Evolutionary conservation across 2,329 filamentous ascomycete genomes (phyloP).

Genomic region (Colletotrichum gloeosporioides): DNA sequence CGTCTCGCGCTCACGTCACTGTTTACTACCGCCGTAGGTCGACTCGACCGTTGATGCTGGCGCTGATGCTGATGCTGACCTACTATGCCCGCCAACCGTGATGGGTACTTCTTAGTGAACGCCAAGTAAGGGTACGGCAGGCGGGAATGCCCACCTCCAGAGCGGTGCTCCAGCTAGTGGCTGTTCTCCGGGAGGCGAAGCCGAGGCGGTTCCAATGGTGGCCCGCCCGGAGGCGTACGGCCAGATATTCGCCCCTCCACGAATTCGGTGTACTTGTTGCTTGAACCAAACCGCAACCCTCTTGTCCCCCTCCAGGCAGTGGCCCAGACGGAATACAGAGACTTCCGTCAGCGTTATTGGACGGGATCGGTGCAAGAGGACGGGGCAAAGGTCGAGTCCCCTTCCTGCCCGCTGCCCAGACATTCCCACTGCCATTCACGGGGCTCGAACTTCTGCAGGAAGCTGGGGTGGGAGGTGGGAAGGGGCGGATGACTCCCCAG

Average conservation of each 20-base stretch:
- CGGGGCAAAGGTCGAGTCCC: not conserved
- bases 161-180: not conserved
- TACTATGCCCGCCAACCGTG: not conserved
- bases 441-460: slow-evolving; percentile 3
- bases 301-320: not conserved
- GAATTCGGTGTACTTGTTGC: not conserved
- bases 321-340: not conserved
- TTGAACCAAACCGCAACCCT: not conserved
- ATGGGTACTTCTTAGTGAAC: not conserved
- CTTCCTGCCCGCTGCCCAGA: not conserved
- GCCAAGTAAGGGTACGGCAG: slow-evolving; percentile 3
- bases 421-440: not conserved
- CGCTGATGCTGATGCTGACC: not conserved
- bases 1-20: slow-evolving; percentile 6
- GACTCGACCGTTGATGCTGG: not conserved
- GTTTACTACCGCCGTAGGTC: not conserved
- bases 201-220: not conserved
- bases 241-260: not conserved
- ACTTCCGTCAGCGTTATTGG: slow-evolving; percentile 7
- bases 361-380: not conserved
- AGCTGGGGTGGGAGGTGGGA: not conserved
- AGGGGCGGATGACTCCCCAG: slow-evolving; percentile 5
- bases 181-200: slow-evolving; percentile 8
- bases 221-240: not conserved
- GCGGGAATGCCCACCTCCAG: slow-evolving; percentile 9